Base-by-base conservation (phyloP, 2,329 filamentous ascomycete genomes). In the Alternaria postmessia region DNA sequence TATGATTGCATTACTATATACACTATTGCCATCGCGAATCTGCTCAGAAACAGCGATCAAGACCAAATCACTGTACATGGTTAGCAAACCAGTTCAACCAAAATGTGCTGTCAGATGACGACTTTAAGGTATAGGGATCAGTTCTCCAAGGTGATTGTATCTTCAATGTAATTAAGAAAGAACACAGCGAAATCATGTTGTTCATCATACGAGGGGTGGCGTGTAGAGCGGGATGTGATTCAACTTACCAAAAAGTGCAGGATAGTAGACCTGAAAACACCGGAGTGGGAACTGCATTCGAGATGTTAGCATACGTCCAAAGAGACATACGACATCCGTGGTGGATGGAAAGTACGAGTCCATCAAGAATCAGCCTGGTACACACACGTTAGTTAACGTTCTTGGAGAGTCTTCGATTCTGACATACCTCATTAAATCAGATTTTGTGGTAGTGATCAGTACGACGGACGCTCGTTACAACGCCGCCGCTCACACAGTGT, bases 341-440 rank as follows among this genome's bases (percentile, higher is more conserved):
- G 24, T 20, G 43, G 36, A 66, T 52, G 54, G 51, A 65, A 57
- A 55, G 57, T 57, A 60, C 51, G 59, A 64, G 73, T 69, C 72
- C 77, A 79, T 78, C 75, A 74, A 71, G 65, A 65, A 69, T 77
- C 75, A 79, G 76, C 67, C 78, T 79, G 48, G 2, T 14, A 11
- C 7, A 18, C 22, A 11, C 7, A 18, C 22, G 61, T 79, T 69
- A 79, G 74, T 63, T 22, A 47, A 53, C 28, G 43, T 7, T 56
- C 9, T 16, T 16, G 47, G 9, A n/a, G 16, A 5, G 22, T 22
- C 5, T 5, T 11, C 4, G 34, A 8, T 5, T 26, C n/a, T 7
- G 16, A 71, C 77, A 69, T 79, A 82, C 86, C 86, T 88, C 86
- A 88, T 88, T 88, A 88, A 88, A 88, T 89, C 87, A 89, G 87